Evolutionary conservation across 768 basidiomycete species (phyloP), one percentile per base, ranked within the genome.

Genomic region (Leccinum longicurvipes): DNA sequence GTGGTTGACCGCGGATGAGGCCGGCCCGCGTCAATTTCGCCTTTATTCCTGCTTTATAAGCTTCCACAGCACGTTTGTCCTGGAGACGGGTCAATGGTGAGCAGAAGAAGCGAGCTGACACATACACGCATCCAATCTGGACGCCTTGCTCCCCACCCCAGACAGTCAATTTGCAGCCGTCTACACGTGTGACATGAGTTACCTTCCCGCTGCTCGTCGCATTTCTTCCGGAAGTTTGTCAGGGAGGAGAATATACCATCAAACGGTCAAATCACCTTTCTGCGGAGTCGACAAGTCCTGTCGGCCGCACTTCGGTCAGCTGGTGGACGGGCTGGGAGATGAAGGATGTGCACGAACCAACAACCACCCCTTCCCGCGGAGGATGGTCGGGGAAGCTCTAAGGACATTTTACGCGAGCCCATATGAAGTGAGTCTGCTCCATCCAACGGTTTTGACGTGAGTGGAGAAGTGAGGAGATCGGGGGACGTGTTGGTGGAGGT

Each of bases 61-160:
- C 80, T 63, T 91, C 87, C 47, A 91, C 89, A 8, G 82, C 82
- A 60, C 85, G 83, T 72, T 92, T 92, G 70, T 92, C 90, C 90
- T 92, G 68, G 41, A 29, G 59, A 51, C 6, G 51, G 31, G 55
- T 69, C 53, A 69, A 60, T 51, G 57, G 54, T 56, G 28, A 59
- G 46, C 27, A 44, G 50, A 19, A 44, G 24, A 58, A 29, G 39
- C 49, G 24, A 27, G 36, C 41, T 25, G 49, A 47, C 29, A 77
- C 82, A 63, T 61, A 92, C 89, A 62, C 89, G 75, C 89, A 92
- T 90, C 89, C 90, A 92, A 54, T 91, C 90, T n/a, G 90, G 91
- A 50, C 91, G 81, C 66, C 82, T 87, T 8, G 85, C 76, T 4
- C 91, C 91, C 91, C 91, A 93, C 12, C 91, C 91, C 4, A 93